Conservation (phyloP, 139 green algal genomes). For the Zygnema circumcarinatum region DNA sequence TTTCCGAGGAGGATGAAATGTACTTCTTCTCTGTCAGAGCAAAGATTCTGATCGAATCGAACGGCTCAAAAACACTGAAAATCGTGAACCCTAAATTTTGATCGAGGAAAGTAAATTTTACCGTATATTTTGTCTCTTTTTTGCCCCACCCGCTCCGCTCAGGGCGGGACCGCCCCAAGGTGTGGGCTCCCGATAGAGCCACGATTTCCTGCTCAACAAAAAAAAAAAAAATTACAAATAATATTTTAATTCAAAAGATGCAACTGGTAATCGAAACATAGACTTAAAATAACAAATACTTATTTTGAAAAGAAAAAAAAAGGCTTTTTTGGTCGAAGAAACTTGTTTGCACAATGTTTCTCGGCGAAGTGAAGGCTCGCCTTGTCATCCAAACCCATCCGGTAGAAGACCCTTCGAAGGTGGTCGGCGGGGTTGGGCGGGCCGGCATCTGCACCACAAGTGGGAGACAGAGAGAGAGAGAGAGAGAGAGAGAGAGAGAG, state of each 20-base stretch:
- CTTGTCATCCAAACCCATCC: slow-evolving; percentile 83
- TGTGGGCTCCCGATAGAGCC: slow-evolving; percentile 69
- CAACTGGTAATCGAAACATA: too few relatives aligned
- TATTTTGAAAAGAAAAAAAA: background rate
- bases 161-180: slow-evolving; percentile 67
- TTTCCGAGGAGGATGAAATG: background rate
- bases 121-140: slow-evolving; percentile 59
- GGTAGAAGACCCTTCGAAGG: slow-evolving; percentile 77
- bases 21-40: background rate
- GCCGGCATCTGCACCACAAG: slow-evolving; percentile 20
- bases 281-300: too few relatives aligned
- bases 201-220: slow-evolving; percentile 62
- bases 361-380: too few relatives aligned
- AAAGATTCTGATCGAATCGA: too few relatives aligned
- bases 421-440: slow-evolving; percentile 48
- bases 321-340: too few relatives aligned
- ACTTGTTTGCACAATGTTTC: too few relatives aligned
- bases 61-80: too few relatives aligned
- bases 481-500: background rate
- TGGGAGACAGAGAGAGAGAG: slow-evolving; percentile 6
- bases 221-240: background rate
- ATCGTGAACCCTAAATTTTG: too few relatives aligned
- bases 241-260: too few relatives aligned
- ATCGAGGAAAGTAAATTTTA: too few relatives aligned
- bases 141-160: slow-evolving; percentile 72